Percentiles rank a stretch among this genome's conserved stretches.
Conservation (phyloP, 805 yeast species). For the Ogataea ramenticola region DNA sequence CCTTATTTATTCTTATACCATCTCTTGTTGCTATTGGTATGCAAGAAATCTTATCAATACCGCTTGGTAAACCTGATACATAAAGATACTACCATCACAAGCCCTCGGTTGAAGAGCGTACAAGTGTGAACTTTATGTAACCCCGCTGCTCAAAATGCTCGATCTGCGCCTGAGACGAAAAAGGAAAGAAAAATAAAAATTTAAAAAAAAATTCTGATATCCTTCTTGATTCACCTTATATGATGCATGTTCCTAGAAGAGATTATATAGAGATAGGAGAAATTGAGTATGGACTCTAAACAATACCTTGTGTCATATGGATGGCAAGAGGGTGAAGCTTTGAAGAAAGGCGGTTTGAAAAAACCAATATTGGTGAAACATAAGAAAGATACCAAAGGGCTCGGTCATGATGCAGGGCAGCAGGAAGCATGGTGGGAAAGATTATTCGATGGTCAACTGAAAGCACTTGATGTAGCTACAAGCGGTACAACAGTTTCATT, state of each 20-base stretch:
- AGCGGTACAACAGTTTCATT: constrained; percentile 35
- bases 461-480: constrained; percentile 53
- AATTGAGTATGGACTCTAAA: constrained; percentile 59
- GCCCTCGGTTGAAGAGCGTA: no score
- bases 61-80: no score
- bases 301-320: constrained; percentile 73
- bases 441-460: constrained; percentile 87
- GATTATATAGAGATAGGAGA: neutral
- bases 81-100: no score
- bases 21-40: no score
- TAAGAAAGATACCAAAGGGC: constrained; percentile 83
- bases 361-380: constrained; percentile 87
- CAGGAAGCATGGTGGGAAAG: constrained; percentile 97
- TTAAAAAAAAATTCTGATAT: neutral
- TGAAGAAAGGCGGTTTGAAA: constrained; percentile 69
- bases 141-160: no score
- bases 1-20: no score
- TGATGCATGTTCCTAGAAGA: no score
- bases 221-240: no score
- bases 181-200: neutral
- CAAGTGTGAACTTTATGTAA: no score
- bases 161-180: no score
- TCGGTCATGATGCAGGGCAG: constrained; percentile 72
- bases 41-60: no score
- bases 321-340: constrained; percentile 89